These are phyloP conservation scores for Polytrichum formosum DNA, from an alignment of 225 moss, liverwort and hornwort genomes.

Conservation along the genomic window DNA sequence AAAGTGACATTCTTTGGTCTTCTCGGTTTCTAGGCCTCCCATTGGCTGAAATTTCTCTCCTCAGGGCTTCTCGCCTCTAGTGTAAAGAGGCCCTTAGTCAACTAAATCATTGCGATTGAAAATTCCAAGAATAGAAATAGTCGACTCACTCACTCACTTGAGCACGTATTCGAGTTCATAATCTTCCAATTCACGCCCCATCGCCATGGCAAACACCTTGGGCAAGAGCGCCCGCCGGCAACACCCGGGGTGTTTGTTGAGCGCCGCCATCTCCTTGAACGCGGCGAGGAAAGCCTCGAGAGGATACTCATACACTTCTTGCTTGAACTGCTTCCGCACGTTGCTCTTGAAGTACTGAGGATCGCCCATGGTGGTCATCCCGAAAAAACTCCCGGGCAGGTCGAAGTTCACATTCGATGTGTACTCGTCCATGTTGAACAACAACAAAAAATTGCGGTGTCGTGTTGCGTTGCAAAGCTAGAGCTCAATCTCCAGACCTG, in stretches of 20 bases:
- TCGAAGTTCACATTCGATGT: conserved; percentile 14
- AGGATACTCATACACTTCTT: conserved; percentile 24
- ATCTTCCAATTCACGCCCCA: conserved; percentile 37
- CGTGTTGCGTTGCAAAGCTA: too few relatives aligned
- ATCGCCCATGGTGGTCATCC: conserved; percentile 49
- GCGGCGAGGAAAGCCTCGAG: conserved; percentile 28
- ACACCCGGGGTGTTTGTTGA: conserved; percentile 32
- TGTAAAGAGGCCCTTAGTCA: too few relatives aligned
- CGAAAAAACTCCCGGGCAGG: conserved; percentile 44
- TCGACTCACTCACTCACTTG: conserved; percentile 7
- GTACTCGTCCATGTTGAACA: conserved; percentile 24
- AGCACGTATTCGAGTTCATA: conserved; percentile 45
- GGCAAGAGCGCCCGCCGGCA: conserved; percentile 37
- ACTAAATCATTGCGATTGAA: too few relatives aligned
- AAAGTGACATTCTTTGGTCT: too few relatives aligned
- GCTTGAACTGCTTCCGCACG: conserved; percentile 11
- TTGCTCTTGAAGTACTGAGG: conserved; percentile 23
- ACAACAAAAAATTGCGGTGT: too few relatives aligned
- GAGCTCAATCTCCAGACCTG: too few relatives aligned
- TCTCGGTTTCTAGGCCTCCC: too few relatives aligned
- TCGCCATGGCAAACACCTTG: conserved; percentile 44
- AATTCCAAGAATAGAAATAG: too few relatives aligned
- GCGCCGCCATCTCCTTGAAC: conserved; percentile 21
- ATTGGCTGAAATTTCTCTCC: too few relatives aligned
- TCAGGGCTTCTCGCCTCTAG: too few relatives aligned